Conservation (phyloP, 2,329 filamentous ascomycete genomes). For the Macrophomina tecta region DNA sequence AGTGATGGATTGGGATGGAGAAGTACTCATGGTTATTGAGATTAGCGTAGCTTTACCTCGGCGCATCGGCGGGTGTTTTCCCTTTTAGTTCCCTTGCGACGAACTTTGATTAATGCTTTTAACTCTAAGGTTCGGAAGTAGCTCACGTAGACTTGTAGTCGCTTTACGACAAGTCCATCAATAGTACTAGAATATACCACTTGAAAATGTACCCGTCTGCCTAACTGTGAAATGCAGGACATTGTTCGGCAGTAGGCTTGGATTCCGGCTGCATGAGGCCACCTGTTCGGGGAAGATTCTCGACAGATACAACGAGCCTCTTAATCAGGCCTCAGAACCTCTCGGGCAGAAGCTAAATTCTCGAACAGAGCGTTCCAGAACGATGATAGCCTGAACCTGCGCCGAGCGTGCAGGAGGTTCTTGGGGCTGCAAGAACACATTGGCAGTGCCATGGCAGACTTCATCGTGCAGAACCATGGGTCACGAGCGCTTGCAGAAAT, state of each 20-base stretch:
- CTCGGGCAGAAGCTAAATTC: not conserved
- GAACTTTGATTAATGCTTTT: too few relatives aligned
- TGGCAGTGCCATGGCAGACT: not conserved
- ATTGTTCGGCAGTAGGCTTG: too few relatives aligned
- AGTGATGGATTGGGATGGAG: too few relatives aligned
- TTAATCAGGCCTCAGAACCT: not conserved
- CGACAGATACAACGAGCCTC: not conserved
- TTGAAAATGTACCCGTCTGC: too few relatives aligned
- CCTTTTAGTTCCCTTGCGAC: not conserved
- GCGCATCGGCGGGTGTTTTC: not conserved
- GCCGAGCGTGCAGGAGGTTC: not conserved
- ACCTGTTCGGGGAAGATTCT: too few relatives aligned
- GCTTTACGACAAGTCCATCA: too few relatives aligned
- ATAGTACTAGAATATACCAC: too few relatives aligned
- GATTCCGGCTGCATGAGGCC: too few relatives aligned
- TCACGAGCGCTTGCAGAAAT: not conserved
- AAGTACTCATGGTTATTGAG: too few relatives aligned
- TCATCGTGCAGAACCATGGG: not conserved
- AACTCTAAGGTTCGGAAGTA: not conserved
- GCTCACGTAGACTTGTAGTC: not conserved
- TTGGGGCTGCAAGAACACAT: not conserved
- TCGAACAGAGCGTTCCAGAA: not conserved
- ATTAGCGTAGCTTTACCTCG: not conserved
- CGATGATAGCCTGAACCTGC: not conserved
- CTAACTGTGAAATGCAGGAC: too few relatives aligned